phyloP scores from a whole-genome alignment of 306 rosid species.

The Dryas drummondii region DNA sequence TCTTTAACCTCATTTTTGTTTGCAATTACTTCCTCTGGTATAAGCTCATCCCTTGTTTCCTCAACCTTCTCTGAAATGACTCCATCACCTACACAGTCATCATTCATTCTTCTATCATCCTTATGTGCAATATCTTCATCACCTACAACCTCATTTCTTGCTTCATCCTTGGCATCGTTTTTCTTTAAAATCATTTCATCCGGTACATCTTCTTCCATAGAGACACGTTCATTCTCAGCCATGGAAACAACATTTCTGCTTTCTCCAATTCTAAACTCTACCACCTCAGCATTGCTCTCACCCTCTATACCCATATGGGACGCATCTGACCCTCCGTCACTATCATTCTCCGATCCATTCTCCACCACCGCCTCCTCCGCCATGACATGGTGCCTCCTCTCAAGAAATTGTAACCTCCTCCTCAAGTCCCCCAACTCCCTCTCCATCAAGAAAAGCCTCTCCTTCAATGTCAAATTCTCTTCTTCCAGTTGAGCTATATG shows the following conservation, averaged over 20 bases:
- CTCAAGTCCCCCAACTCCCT: constrained; percentile 72
- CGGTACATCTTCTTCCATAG: constrained; percentile 43
- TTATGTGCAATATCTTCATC: neutral
- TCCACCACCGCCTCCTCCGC: constrained; percentile 43
- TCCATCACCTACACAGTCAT: constrained; percentile 15
- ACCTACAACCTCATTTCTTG: constrained; percentile 6
- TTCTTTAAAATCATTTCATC: constrained; percentile 24
- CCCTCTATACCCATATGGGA: constrained; percentile 49
- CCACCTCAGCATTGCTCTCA: constrained; percentile 45
- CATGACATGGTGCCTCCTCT: constrained; percentile 33
- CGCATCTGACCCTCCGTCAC: constrained; percentile 65
- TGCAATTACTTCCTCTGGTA: constrained; percentile 17
- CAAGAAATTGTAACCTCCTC: constrained; percentile 68
- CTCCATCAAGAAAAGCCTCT: constrained; percentile 84
- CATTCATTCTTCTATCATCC: constrained; percentile 8
- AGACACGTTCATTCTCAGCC: constrained; percentile 35
- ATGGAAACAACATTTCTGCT: constrained; percentile 24
- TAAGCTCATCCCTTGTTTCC: constrained; percentile 23
- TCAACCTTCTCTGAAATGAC: constrained; percentile 27
- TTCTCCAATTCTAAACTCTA: constrained; percentile 39
- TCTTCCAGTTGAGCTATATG: constrained; percentile 92
- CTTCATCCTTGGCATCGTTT: neutral
- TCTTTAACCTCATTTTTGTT: constrained; percentile 12
- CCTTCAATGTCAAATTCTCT: constrained; percentile 88
- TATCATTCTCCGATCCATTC: constrained; percentile 52